A percentile compares a stretch with the other conserved stretches of the same genome.
Evolutionary conservation across 2,329 filamentous ascomycete species (phyloP).

Genomic region (Pseudogymnoascus sp.): DNA sequence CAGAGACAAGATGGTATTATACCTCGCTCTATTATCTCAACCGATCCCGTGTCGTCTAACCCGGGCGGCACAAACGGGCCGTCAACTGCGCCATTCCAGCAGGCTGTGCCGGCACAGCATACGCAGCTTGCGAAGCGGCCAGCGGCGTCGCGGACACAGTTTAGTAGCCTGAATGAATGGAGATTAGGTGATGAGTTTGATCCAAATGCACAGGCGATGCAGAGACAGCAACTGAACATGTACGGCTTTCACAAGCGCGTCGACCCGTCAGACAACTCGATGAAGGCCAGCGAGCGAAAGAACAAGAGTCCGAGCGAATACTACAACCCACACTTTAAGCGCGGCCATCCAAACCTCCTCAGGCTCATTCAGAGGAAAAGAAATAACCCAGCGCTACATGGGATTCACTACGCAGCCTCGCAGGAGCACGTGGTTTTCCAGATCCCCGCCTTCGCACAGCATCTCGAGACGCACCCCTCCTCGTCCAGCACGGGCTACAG

Average conservation of each 20-base stretch:
- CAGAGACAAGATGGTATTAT: no score
- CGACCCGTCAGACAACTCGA: slow-evolving; percentile 89
- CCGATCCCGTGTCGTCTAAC: no score
- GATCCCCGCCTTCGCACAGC: no score
- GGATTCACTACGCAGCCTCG: no score
- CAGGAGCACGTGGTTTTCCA: no score
- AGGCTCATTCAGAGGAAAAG: no score
- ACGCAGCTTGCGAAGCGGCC: slow-evolving; percentile 29
- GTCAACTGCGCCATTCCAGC: slow-evolving; percentile 22
- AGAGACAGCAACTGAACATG: slow-evolving; percentile 73
- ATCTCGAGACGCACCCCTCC: no score
- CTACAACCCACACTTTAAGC: slow-evolving; percentile 91
- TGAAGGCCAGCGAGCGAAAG: slow-evolving; percentile 94
- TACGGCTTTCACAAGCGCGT: slow-evolving; percentile 64
- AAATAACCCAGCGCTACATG: no score
- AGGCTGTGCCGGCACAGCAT: slow-evolving; percentile 18
- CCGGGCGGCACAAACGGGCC: no score
- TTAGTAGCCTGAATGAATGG: slow-evolving; percentile 30
- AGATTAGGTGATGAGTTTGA: slow-evolving; percentile 34
- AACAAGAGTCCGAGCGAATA: slow-evolving; percentile 98
- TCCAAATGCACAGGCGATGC: slow-evolving; percentile 61
- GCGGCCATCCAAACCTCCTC: slow-evolving; percentile 81
- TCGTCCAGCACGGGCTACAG: no score
- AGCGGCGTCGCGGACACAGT: slow-evolving; percentile 20
- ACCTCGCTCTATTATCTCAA: no score